Percentiles rank a stretch among this genome's conserved stretches.
These are phyloP conservation scores for Westerdykella aurantiaca DNA, from an alignment of 2,329 filamentous ascomycete genomes.

Conservation along the genomic window DNA sequence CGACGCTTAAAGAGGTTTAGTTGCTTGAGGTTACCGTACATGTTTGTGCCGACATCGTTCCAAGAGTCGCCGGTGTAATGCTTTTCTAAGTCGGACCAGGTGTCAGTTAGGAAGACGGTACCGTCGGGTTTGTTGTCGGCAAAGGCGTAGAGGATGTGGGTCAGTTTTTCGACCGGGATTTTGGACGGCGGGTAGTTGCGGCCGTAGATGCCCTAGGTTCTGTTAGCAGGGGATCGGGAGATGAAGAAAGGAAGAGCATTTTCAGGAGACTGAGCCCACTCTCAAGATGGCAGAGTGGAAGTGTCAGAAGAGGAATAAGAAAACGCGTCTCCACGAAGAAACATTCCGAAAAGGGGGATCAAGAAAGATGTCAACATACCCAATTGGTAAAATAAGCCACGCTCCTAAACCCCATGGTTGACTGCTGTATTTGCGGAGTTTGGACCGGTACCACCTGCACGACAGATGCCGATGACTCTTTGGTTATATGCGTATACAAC, in stretches of 20 bases:
- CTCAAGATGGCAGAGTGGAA: too few relatives aligned
- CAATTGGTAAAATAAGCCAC: slow-evolving; percentile 38
- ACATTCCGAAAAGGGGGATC: too few relatives aligned
- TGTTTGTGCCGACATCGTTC: slow-evolving; percentile 36
- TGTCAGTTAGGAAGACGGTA: slow-evolving; percentile 35
- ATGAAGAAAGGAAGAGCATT: slow-evolving; percentile 1
- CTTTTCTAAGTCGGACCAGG: slow-evolving; percentile 35
- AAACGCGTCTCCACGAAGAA: too few relatives aligned
- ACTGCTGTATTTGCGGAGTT: too few relatives aligned
- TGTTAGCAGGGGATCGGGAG: slow-evolving; percentile 4
- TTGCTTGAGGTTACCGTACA: slow-evolving; percentile 37
- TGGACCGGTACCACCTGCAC: too few relatives aligned
- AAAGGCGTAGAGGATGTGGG: slow-evolving; percentile 37
- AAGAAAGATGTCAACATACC: slow-evolving; percentile 11
- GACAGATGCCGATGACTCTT: too few relatives aligned
- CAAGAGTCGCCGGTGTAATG: slow-evolving; percentile 36
- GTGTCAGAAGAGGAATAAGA: too few relatives aligned
- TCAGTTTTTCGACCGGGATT: slow-evolving; percentile 28
- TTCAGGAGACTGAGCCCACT: slow-evolving; percentile 1
- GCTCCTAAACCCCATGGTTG: slow-evolving; percentile 23
- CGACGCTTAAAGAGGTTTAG: slow-evolving; percentile 33
- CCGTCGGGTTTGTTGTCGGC: slow-evolving; percentile 35
- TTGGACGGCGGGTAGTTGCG: slow-evolving; percentile 35
- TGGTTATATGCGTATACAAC: too few relatives aligned
- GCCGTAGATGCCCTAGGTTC: slow-evolving; percentile 31